phyloP scores from a whole-genome alignment of 306 rosid genomes.

The Cucurbita ficifolia region DNA sequence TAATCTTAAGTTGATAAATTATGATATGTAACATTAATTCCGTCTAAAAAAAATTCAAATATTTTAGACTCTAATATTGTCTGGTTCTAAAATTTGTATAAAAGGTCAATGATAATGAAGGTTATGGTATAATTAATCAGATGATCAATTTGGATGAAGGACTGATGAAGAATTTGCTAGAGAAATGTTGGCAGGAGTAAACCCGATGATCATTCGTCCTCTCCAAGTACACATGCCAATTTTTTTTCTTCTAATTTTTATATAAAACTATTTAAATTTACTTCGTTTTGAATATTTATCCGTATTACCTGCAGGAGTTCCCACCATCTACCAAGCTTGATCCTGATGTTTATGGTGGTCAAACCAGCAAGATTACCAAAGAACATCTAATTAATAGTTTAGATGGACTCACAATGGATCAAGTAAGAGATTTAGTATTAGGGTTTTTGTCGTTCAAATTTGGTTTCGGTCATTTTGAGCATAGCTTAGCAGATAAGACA shows the following conservation, averaged over 20 bases:
- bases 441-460: too few relatives aligned
- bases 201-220: neutral
- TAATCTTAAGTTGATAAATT: too few relatives aligned
- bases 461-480: too few relatives aligned
- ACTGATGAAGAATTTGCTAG: neutral
- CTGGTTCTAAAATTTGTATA: too few relatives aligned
- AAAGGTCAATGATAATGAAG: too few relatives aligned
- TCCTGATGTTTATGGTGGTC: constrained; percentile 39
- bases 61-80: too few relatives aligned
- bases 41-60: too few relatives aligned
- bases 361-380: constrained; percentile 39
- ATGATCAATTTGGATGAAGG: neutral
- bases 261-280: too few relatives aligned
- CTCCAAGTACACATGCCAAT: neutral
- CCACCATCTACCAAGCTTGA: constrained; percentile 66
- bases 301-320: constrained; percentile 23
- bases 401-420: constrained; percentile 40
- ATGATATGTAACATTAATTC: too few relatives aligned
- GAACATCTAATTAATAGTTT: constrained; percentile 33
- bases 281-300: too few relatives aligned
- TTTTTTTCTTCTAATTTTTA: too few relatives aligned
- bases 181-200: neutral
- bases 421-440: constrained; percentile 17
- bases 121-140: neutral
- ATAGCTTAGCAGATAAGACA: too few relatives aligned